Evolutionary conservation across 2,329 filamentous ascomycete genomes (phyloP), one percentile per base, ranked within the genome.

Genomic region (Pseudogymnoascus sp.): DNA sequence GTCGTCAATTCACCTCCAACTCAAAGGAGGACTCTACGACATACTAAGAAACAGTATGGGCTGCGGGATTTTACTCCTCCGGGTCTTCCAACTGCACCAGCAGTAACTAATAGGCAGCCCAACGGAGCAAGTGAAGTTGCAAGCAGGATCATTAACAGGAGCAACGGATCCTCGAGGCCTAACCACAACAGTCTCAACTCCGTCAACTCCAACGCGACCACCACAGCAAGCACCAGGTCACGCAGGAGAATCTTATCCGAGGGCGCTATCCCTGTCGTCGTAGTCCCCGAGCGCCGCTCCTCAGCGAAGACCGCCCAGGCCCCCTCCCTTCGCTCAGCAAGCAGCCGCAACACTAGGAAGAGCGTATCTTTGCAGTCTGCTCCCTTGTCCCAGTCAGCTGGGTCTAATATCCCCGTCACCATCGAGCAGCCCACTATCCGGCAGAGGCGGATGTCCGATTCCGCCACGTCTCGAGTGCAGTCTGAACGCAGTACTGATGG

Each of bases 241-340:
- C 77, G 85, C n/a, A 79, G 81, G 14, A 83, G 86, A 34, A 75
- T 87, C 2, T 79, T 81, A 76, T 86, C 81, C 67, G 81, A 74
- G 62, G 85, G 85, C 6, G 83, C 77, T 2, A 84, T 88, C 8
- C 85, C 85, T 1, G 85, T 88, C 6, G 79, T 86, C 5, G 78
- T 88, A 18, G 81, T 88, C 61, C 85, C 85, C 5, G 81, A 83
- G 63, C 81, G 85, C 14, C 76, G 74, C 14, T 82, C 84, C 16
- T 73, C 72, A 18, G 74, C 78, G 10, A 81, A 80, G 64, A 78
- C 81, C 6, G 78, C 76, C 37, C 76, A 71, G 51, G 77, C 83
- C 34, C 82, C 81, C 3, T 86, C 84, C 1, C 74, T 86, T 14
- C 80, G 84, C 63, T 87, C 85, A 18, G 83, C 80, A n/a, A 86